Evolutionary conservation across 768 basidiomycete species (phyloP).

Genomic region (Tephrocybe sp.): DNA sequence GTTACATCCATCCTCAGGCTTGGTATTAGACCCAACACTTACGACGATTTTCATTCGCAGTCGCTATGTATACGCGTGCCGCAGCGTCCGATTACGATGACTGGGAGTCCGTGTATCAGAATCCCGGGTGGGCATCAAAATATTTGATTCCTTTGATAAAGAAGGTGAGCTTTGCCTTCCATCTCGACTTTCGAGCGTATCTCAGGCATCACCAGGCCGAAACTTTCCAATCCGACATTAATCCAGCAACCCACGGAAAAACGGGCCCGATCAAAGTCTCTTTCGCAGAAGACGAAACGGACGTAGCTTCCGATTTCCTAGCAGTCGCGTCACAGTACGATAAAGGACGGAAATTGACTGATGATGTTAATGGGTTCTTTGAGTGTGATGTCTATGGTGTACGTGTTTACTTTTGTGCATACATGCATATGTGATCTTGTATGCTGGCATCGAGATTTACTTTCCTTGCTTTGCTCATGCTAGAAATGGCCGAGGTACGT

Average conservation of each 20-base stretch:
- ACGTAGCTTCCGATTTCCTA: slow-evolving; percentile 47
- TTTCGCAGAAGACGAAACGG: slow-evolving; percentile 30
- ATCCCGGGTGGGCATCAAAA: slow-evolving; percentile 59
- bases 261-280: slow-evolving; percentile 51
- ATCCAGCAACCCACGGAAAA: slow-evolving; percentile 39
- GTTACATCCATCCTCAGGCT: slow-evolving; percentile 7
- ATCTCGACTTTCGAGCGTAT: neutral
- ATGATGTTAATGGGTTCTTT: slow-evolving; percentile 48
- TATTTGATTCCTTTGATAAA: slow-evolving; percentile 54
- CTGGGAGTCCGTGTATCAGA: slow-evolving; percentile 49
- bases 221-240: slow-evolving; percentile 29
- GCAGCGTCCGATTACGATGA: slow-evolving; percentile 64
- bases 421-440: neutral
- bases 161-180: slow-evolving; percentile 36
- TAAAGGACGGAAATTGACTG: slow-evolving; percentile 35
- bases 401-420: slow-evolving; percentile 13
- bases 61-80: slow-evolving; percentile 55
- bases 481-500: slow-evolving; percentile 55
- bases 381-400: slow-evolving; percentile 46
- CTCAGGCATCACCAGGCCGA: slow-evolving; percentile 29
- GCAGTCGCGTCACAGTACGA: slow-evolving; percentile 44
- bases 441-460: neutral
- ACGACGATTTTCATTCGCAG: slow-evolving; percentile 17
- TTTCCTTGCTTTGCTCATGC: no score
- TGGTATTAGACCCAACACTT: neutral